A percentile compares a stretch with the other conserved stretches of the same genome.
These are phyloP conservation scores for Penicillium sp. DNA, from an alignment of 2,329 filamentous ascomycete genomes.

Conservation along the genomic window DNA sequence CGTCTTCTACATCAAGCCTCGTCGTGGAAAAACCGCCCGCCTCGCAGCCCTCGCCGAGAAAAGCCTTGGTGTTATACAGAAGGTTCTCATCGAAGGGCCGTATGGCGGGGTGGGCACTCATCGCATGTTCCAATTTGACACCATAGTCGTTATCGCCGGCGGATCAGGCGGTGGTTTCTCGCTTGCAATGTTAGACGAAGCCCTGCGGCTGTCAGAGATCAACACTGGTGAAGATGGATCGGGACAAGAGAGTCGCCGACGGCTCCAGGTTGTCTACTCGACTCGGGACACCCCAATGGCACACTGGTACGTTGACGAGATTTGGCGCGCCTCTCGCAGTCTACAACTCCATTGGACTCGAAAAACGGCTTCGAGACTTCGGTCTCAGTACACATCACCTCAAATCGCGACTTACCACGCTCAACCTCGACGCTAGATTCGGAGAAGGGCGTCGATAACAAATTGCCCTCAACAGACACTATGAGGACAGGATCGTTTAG, in stretches of 20 bases:
- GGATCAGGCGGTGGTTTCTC: conserved; percentile 59
- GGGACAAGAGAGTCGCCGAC: conserved; percentile 7
- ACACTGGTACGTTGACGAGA: conserved; percentile 28
- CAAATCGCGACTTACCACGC: conserved; percentile 3
- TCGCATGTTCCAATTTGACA: conserved; percentile 45
- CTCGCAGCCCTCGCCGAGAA: conserved; percentile 44
- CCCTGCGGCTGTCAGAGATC: conserved; percentile 23
- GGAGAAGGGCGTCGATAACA: conserved; percentile 7
- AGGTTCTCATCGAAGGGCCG: conserved; percentile 58
- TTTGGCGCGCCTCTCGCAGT: conserved; percentile 23
- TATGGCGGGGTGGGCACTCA: conserved; percentile 54
- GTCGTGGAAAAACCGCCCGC: conserved; percentile 52
- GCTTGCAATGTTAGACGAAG: conserved; percentile 53
- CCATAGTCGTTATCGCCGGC: conserved; percentile 54
- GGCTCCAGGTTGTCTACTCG: conserved; percentile 26
- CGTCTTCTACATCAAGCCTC: conserved; percentile 56
- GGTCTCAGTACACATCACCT: conserved; percentile 29
- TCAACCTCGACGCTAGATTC: conserved; percentile 11
- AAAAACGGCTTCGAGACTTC: conserved; percentile 23
- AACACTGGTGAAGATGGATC: conserved; percentile 3
- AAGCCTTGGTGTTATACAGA: conserved; percentile 42
- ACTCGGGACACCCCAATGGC: conserved; percentile 25
- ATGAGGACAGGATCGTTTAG: conserved; percentile 24
- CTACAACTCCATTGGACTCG: conserved; percentile 14
- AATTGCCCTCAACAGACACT: conserved; percentile 17